Evolutionary conservation across 1,284 basidiomycete species (phyloP), one percentile per base, ranked within the genome.

Genomic region (Pseudozyma sp.): DNA sequence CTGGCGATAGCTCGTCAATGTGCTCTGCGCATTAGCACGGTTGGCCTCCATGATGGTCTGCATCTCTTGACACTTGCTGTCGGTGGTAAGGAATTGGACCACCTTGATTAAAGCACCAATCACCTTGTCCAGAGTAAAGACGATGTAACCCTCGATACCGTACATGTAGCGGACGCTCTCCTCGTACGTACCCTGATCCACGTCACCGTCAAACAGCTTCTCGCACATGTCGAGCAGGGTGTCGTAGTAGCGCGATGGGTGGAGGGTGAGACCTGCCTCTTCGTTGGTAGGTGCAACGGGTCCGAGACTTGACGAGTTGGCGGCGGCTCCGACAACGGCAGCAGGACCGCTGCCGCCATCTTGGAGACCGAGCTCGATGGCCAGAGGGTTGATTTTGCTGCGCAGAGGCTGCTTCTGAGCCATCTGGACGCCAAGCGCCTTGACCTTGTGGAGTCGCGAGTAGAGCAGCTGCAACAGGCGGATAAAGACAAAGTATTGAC

Each of bases 111-210:
- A 61, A 19, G 78, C 80, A 3, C 92, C 92, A 58, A 96, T 90
- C 52, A 96, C 88, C 85, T 96, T 94, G 87, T 97, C 95, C n/a
- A 97, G 87, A 0, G 95, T 97, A 84, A 96, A 97, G 81, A 93
- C 90, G 81, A 92, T 91, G 85, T 93, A 96, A 78, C 94, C 95
- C 88, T 94, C 92, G 75, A 91, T 95, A 38, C 94, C 93, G 87
- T 96, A 98, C 89, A 99, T 95, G 90, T 93, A 94, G 66, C 97
- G 88, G 89, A 97, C 91, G 79, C 94, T 93, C 85, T 99, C 96
- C 85, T 99, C 97, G 82, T 94, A 98, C 18, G 91, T 90, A 35
- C 89, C 87, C 81, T 92, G 92, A 86, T 98, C 96, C 70, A 98
- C 88, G 82, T 98, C 95, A 68, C 90, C 92, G 80, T 95, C 93